Conservation (phyloP, 163 green algal species). For the Volvox carteri region DNA sequence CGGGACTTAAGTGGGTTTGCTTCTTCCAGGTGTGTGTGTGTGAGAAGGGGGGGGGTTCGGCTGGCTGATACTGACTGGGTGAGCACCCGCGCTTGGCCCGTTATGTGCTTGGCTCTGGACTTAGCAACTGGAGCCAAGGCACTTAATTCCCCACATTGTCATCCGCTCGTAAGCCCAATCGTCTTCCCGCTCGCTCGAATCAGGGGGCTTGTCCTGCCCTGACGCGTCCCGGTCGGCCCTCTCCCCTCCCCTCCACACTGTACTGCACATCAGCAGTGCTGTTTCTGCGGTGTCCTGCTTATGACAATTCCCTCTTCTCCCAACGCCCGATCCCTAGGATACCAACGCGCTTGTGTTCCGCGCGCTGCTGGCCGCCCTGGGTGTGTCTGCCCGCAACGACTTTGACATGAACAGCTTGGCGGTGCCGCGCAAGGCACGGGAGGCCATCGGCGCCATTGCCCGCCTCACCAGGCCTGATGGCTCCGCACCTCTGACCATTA, state of each 20-base stretch:
- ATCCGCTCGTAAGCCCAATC: too few relatives aligned
- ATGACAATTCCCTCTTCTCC: slow-evolving; percentile 2
- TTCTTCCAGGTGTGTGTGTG: slow-evolving; percentile 91
- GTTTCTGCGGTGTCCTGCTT: neutral
- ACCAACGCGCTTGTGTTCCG: slow-evolving; percentile 98
- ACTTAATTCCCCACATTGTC: too few relatives aligned
- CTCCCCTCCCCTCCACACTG: neutral
- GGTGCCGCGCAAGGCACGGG: slow-evolving; percentile 83
- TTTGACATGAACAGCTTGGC: slow-evolving; percentile 97
- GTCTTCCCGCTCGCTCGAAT: too few relatives aligned
- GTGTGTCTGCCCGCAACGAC: slow-evolving; percentile 77
- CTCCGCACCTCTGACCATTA: slow-evolving; percentile 88
- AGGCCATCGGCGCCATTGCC: slow-evolving; percentile 96
- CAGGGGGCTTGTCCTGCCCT: too few relatives aligned
- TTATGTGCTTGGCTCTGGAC: too few relatives aligned
- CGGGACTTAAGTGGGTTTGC: slow-evolving; percentile 94
- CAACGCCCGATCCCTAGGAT: too few relatives aligned
- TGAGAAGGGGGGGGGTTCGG: neutral
- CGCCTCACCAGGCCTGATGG: slow-evolving; percentile 70
- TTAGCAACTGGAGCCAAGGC: too few relatives aligned
- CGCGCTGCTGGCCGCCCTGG: slow-evolving; percentile 84
- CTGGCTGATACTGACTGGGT: too few relatives aligned
- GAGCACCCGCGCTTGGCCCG: too few relatives aligned
- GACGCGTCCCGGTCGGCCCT: neutral
- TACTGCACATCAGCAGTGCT: too few relatives aligned